Evolutionary conservation across 2,329 filamentous ascomycete genomes (phyloP).

Genomic region (Neonectria hederae): DNA sequence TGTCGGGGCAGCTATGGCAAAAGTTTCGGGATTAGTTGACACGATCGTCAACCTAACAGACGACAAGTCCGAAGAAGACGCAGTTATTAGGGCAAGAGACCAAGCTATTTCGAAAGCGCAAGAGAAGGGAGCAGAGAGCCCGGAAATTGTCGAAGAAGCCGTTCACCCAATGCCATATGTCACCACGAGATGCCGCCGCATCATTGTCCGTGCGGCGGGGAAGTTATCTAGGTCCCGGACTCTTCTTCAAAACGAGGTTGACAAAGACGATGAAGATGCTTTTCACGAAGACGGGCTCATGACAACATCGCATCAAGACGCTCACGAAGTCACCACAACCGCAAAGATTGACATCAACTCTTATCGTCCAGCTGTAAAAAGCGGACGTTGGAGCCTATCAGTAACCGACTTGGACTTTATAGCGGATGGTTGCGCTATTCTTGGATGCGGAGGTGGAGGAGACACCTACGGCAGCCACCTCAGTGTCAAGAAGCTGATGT

Average conservation of each 20-base stretch:
- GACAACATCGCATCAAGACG: not conserved
- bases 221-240: not conserved
- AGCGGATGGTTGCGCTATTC: slow-evolving; percentile 56
- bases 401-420: slow-evolving; percentile 57
- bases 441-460: slow-evolving; percentile 57
- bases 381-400: slow-evolving; percentile 54
- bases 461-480: slow-evolving; percentile 18
- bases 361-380: slow-evolving; percentile 15
- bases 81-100: not conserved
- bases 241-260: not conserved
- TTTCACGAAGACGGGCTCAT: not conserved
- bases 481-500: slow-evolving; percentile 6
- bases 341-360: not conserved
- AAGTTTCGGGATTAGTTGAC: slow-evolving; percentile 7
- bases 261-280: not conserved
- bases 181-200: slow-evolving; percentile 10
- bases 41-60: slow-evolving; percentile 7
- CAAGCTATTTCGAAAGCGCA: slow-evolving; percentile 6
- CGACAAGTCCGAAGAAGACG: slow-evolving; percentile 2
- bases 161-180: slow-evolving; percentile 18
- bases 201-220: slow-evolving; percentile 14
- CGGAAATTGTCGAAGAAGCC: slow-evolving; percentile 17
- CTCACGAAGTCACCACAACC: not conserved
- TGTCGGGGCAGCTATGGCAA: slow-evolving; percentile 15
- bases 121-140: slow-evolving; percentile 13